Evolutionary conservation across 257 asterid genomes (phyloP), one percentile per base, ranked within the genome.

Genomic region (Fraxinus pennsylvanica): DNA sequence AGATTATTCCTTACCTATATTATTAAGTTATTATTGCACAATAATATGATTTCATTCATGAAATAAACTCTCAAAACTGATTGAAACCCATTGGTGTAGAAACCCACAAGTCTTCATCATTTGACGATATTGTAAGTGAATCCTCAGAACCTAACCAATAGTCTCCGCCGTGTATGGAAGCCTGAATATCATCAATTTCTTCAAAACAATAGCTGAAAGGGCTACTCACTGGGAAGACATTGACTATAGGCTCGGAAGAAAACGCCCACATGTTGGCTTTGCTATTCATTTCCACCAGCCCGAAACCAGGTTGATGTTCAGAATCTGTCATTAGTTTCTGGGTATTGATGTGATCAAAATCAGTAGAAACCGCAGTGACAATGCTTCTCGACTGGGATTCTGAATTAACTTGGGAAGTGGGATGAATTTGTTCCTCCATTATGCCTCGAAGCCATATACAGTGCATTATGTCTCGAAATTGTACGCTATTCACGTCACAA

Each of bases 401-500:
- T 57, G 66, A n/a, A 57, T 57, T 7, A 17, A 2, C 50, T 3
- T 45, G 3, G 3, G 47, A 41, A 12, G 13, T 9, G 3, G 47
- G 13, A 41, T 41, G 47, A 9, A 41, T 41, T 9, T 41, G 47
- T 41, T 41, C 52, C 52, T 76, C 74, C 77, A 77, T 54, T n/a
- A 3, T 74, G 2, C 32, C 22, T 61, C 76, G 82, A 27, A 82
- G 77, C 80, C 80, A 85, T 8, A 68, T 39, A 54, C 27, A 39
- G 9, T 36, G 78, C 47, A 78, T 29, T 69, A 73, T 74, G 45
- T 82, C 71, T 32, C 61, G 79, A 69, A 84, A 84, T 27, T 79
- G 68, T 4, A 12, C 15, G 45, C 85, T 68, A 14, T 81, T 76
- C 4, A 57, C 47, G 30, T 83, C 82, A 78, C 70, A 85, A n/a